Evolutionary conservation across 768 basidiomycete species (phyloP), one percentile per base, ranked within the genome.

Genomic region (Naematelia encephala): DNA sequence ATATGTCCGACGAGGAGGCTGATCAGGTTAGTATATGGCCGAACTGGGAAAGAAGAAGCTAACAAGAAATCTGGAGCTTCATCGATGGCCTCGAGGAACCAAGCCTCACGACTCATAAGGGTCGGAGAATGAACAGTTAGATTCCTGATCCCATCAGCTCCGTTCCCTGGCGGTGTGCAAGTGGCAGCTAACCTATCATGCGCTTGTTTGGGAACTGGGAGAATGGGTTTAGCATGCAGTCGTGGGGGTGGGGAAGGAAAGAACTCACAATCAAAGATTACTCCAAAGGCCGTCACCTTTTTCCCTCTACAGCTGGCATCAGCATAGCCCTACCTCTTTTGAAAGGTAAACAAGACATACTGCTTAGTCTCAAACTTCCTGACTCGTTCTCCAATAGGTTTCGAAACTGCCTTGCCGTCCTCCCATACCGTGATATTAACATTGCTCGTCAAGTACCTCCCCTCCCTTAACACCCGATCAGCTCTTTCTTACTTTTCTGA

Each of bases 11-110:
- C 70, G 4, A 77, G 54, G 23, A 77, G 56, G 49, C 75, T 77
- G 48, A 34, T 42, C 42, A 19, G 5, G 2, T 34, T 49, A 3
- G 19, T 34, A 25, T 26, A 22, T 4, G n/a, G n/a, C n/a, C 16
- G 21, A 46, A 23, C 10, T n/a, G 13, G 55, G 44, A 3, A 8
- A 4, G 21, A 19, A 44, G 26, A 23, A 21, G 61, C 69, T 48
- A 22, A 72, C 75, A 93, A 94, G 60, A 90, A 80, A 74, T 91
- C 90, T 13, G 91, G 90, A 68, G 86, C 85, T 8, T 90, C 87
- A 43, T 80, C 76, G 60, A 92, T 91, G 0, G 87, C 89, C 13
- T 88, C 85, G 0, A 77, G 64, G 74, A 93, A 93, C 90, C 91
- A 94, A 3, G 76, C 30, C 70, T 91, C 90, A 59, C 87, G 85